Conservation (phyloP, 176 grass and related monocot species). For the Hyparrhenia diplandra region DNA sequence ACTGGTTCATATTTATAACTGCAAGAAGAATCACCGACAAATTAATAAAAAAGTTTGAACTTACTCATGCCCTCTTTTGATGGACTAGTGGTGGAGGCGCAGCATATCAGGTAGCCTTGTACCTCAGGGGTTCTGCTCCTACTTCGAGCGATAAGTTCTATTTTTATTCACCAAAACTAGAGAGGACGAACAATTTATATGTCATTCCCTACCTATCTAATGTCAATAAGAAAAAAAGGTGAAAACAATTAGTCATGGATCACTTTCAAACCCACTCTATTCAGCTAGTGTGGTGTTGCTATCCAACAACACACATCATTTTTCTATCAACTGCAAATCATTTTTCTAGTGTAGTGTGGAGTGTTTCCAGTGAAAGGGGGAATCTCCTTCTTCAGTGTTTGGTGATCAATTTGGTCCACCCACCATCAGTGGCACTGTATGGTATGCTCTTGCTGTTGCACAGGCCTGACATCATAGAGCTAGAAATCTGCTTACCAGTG, state of each 20-base stretch:
- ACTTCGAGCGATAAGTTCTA: too few species aligned
- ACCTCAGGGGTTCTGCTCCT: too few species aligned
- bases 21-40: too few species aligned
- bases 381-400: background rate
- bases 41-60: too few species aligned
- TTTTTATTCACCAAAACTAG: too few species aligned
- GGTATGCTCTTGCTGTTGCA: background rate
- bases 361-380: conserved; percentile 22
- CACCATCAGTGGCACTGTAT: background rate
- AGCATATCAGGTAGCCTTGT: too few species aligned
- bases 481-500: background rate
- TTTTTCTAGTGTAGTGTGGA: background rate
- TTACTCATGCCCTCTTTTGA: too few species aligned
- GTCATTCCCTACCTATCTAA: too few species aligned
- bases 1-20: too few species aligned
- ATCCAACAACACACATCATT: background rate
- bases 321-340: background rate
- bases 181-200: too few species aligned
- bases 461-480: background rate
- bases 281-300: background rate
- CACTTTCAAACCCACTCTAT: conserved; percentile 29
- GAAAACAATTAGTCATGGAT: background rate
- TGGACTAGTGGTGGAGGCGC: too few species aligned
- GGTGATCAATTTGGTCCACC: background rate
- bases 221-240: background rate